Conservation (phyloP, 2,329 filamentous ascomycete species). For the Colletotrichum musicola region DNA sequence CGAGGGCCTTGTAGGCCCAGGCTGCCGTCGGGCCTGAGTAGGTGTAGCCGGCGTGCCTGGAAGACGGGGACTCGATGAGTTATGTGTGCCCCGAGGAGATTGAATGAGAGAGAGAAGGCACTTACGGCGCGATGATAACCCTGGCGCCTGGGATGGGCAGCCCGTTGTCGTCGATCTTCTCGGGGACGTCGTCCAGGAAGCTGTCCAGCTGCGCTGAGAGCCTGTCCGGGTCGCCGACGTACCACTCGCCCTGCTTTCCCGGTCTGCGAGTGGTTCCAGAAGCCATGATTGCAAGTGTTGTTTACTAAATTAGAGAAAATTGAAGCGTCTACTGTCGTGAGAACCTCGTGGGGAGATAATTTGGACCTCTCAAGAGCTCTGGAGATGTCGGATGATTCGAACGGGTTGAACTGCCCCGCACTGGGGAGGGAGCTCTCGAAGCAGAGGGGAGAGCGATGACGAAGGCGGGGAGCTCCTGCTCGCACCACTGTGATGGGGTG, state of each 20-base stretch:
- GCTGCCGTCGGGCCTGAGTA: constrained; percentile 94
- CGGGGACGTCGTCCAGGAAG: constrained; percentile 80
- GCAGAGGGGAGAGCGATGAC: constrained; percentile 4
- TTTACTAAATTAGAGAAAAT: not conserved
- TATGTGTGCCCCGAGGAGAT: constrained; percentile 74
- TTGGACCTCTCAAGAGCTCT: not conserved
- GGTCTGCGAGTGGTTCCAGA: constrained; percentile 48
- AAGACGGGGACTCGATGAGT: no score
- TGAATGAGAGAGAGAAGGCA: not conserved
- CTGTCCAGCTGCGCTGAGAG: constrained; percentile 78
- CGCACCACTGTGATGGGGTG: not conserved
- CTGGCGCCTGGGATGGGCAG: constrained; percentile 82
- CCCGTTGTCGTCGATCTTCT: constrained; percentile 67
- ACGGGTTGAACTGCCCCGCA: constrained; percentile 16
- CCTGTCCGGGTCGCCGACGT: constrained; percentile 70
- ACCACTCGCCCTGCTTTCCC: constrained; percentile 91
- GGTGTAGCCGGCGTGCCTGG: constrained; percentile 94
- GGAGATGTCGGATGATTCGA: constrained; percentile 13
- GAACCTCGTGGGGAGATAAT: not conserved
- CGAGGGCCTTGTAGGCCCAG: constrained; percentile 92
- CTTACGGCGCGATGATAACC: constrained; percentile 66
- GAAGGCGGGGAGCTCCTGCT: constrained; percentile 24
- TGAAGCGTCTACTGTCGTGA: not conserved
- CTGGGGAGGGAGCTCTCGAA: constrained; percentile 6
- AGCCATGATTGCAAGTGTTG: not conserved